Conservation (phyloP, 2,329 filamentous ascomycete species). For the Trichoderma koningii region DNA sequence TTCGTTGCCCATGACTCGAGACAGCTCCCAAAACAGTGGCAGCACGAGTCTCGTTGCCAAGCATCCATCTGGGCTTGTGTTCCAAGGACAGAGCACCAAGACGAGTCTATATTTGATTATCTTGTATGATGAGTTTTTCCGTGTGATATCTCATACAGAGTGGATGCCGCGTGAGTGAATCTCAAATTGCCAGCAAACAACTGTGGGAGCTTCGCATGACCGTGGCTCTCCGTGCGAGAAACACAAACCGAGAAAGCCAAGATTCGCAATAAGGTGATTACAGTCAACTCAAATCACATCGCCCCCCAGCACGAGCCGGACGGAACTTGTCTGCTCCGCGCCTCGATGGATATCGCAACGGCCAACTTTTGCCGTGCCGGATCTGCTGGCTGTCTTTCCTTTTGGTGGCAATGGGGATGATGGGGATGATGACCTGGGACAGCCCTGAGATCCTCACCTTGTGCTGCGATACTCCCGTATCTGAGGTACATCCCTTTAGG, state of each 20-base stretch:
- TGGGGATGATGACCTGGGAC: no score
- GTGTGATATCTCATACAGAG: no score
- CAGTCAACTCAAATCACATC: not conserved
- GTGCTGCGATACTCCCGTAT: no score
- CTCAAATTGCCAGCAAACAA: no score
- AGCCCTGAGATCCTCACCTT: not conserved
- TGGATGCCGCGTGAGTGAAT: no score
- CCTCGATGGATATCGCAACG: not conserved
- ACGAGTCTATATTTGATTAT: not conserved
- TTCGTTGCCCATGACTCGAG: constrained; percentile 12
- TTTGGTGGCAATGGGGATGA: no score
- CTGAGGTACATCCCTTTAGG: no score
- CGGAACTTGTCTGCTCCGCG: not conserved
- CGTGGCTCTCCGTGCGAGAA: not conserved
- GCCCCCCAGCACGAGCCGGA: not conserved
- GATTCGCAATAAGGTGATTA: not conserved
- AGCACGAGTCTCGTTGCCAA: constrained; percentile 9
- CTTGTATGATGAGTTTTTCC: not conserved
- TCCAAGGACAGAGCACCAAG: not conserved
- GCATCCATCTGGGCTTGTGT: not conserved
- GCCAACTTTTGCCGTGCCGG: not conserved
- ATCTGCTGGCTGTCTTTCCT: not conserved
- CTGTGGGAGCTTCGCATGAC: not conserved
- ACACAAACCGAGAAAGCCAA: not conserved
- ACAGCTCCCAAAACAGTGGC: constrained; percentile 5